These are phyloP conservation scores for Pancytospora philotis DNA, from an alignment of 371 early-diverging fungal genomes.

Conservation along the genomic window DNA sequence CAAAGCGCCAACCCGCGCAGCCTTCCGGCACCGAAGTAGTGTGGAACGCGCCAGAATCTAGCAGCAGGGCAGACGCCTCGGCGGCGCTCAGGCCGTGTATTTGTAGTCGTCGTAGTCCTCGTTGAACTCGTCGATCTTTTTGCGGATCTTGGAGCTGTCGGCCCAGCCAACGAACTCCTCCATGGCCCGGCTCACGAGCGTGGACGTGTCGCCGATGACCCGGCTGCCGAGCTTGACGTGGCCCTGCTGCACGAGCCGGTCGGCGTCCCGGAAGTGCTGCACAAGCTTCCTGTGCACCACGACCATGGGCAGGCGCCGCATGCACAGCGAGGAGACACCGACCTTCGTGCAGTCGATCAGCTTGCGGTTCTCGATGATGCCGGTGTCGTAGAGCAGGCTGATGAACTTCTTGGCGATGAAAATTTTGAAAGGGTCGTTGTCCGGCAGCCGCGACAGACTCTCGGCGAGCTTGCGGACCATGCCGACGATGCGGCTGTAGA, in stretches of 20 bases:
- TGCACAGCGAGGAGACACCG: constrained; percentile 70
- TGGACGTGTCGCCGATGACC: constrained; percentile 37
- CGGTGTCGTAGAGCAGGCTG: constrained; percentile 77
- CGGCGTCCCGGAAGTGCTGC: constrained; percentile 80
- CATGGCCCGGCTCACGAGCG: constrained; percentile 65
- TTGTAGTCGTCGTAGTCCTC: constrained; percentile 50
- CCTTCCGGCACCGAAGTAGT: too few species aligned
- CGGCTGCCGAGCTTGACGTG: constrained; percentile 69
- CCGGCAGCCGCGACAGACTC: constrained; percentile 72
- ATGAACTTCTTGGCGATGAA: constrained; percentile 70
- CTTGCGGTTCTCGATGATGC: constrained; percentile 71
- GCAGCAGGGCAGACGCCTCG: too few species aligned
- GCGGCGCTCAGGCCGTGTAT: too few species aligned
- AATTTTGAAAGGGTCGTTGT: constrained; percentile 71
- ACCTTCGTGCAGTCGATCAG: constrained; percentile 77
- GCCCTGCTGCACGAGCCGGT: constrained; percentile 85
- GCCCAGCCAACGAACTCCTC: constrained; percentile 98
- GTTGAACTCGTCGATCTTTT: constrained; percentile 75
- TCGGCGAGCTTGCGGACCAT: constrained; percentile 74
- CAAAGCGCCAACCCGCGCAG: too few species aligned
- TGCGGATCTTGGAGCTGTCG: constrained; percentile 85
- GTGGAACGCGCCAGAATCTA: too few species aligned
- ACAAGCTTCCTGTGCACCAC: constrained; percentile 88
- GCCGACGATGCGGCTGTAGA: constrained; percentile 79
- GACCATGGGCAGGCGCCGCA: constrained; percentile 78